phyloP scores from a whole-genome alignment of 2,329 filamentous ascomycete genomes.

The Colletotrichum paranaense region DNA sequence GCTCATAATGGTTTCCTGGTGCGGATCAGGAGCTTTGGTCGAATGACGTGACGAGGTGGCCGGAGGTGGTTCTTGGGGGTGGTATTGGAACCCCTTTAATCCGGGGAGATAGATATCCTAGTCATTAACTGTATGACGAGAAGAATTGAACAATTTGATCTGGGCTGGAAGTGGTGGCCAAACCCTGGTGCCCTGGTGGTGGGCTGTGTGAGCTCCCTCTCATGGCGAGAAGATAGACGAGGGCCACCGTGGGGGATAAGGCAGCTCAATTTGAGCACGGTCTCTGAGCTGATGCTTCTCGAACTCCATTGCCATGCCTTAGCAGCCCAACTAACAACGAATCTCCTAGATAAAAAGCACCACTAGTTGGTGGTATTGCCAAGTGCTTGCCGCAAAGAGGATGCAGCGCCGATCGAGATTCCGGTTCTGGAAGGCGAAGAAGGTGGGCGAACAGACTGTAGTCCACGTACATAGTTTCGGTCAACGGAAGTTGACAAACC shows the following conservation, averaged over 20 bases:
- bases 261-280: slow-evolving; percentile 4
- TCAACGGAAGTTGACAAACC: background rate
- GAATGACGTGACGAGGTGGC: slow-evolving; percentile 27
- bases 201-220: background rate
- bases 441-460: background rate
- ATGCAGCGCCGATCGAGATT: background rate
- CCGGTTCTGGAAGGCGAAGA: slow-evolving; percentile 14
- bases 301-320: slow-evolving; percentile 2
- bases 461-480: background rate
- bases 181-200: slow-evolving; percentile 13
- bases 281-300: slow-evolving; percentile 3
- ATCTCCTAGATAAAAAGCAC: slow-evolving; percentile 15
- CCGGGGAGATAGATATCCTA: slow-evolving; percentile 18
- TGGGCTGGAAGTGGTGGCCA: background rate
- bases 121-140: slow-evolving; percentile 7
- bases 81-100: slow-evolving; percentile 21
- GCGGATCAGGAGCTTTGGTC: slow-evolving; percentile 7
- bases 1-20: slow-evolving; percentile 3
- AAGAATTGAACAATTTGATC: slow-evolving; percentile 9
- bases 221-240: background rate
- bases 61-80: slow-evolving; percentile 11
- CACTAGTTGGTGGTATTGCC: background rate
- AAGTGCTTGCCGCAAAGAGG: background rate
- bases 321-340: background rate
- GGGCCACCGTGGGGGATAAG: slow-evolving; percentile 3